Evolutionary conservation across 257 asterid genomes (phyloP).

Genomic region (Ajuga chamaepitys): DNA sequence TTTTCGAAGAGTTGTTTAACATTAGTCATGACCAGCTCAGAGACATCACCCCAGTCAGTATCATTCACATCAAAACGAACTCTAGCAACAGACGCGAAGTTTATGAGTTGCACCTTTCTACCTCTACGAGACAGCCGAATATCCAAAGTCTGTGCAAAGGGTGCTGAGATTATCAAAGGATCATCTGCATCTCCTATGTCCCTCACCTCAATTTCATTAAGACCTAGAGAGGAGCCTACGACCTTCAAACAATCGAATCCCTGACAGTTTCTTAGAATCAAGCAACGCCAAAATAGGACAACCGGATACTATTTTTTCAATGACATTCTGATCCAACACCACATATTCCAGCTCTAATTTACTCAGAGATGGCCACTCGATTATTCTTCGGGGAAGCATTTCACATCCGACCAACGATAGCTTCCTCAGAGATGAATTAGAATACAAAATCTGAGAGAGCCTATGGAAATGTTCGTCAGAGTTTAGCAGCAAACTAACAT

Average conservation of each 20-base stretch:
- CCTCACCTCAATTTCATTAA: background rate
- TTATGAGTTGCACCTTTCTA: background rate
- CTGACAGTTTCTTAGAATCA: background rate
- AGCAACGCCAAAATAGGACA: background rate
- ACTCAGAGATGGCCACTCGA: conserved; percentile 8
- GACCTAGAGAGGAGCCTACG: background rate
- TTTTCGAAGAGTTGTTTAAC: background rate
- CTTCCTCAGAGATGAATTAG: background rate
- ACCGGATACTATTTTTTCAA: background rate
- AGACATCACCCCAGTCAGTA: background rate
- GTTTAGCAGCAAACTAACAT: background rate
- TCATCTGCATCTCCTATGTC: background rate
- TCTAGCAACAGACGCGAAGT: conserved; percentile 4
- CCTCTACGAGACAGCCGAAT: background rate
- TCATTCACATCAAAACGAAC: background rate
- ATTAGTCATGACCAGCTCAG: background rate
- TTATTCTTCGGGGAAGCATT: background rate
- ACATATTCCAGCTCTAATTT: background rate
- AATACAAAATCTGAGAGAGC: background rate
- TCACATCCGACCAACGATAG: background rate
- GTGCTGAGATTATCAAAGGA: conserved; percentile 4
- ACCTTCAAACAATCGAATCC: background rate
- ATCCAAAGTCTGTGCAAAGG: background rate
- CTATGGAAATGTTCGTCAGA: background rate
- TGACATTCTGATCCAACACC: background rate